Percentiles rank a stretch among this genome's conserved stretches.
phyloP scores from a whole-genome alignment of 768 basidiomycete species.

The Trametes meyenii region DNA sequence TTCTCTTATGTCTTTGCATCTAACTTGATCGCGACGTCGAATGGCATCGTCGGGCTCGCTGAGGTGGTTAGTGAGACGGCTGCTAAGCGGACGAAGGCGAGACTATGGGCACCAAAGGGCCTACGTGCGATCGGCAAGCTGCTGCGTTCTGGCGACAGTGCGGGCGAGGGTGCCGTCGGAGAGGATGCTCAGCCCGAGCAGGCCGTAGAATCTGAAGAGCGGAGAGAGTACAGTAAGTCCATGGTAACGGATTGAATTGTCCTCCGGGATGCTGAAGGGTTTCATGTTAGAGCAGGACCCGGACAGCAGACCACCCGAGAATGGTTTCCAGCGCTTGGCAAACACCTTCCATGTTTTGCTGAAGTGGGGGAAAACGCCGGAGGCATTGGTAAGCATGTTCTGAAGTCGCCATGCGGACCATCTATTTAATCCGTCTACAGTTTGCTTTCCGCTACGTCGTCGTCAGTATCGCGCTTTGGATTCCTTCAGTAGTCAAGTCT shows the following conservation, averaged over 20 bases:
- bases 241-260: background rate
- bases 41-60: conserved; percentile 41
- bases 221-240: conserved; percentile 30
- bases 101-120: conserved; percentile 55
- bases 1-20: conserved; percentile 53
- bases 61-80: conserved; percentile 42
- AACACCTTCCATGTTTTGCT: conserved; percentile 38
- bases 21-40: conserved; percentile 43
- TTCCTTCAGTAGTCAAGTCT: conserved; percentile 45
- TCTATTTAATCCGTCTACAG: conserved; percentile 24
- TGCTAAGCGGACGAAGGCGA: conserved; percentile 39
- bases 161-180: conserved; percentile 30
- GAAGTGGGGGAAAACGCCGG: conserved; percentile 45
- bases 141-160: conserved; percentile 16
- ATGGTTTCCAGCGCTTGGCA: conserved; percentile 44
- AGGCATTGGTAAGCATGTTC: conserved; percentile 39
- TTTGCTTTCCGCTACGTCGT: conserved; percentile 56
- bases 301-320: conserved; percentile 51
- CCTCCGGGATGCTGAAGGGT: background rate
- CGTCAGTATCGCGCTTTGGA: conserved; percentile 53
- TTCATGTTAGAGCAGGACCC: conserved; percentile 41
- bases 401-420: too few relatives aligned
- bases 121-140: conserved; percentile 39
- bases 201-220: conserved; percentile 35
- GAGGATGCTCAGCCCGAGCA: conserved; percentile 34